These are phyloP conservation scores for Podaxis sp. DNA, from an alignment of 768 basidiomycete genomes.

Conservation along the genomic window DNA sequence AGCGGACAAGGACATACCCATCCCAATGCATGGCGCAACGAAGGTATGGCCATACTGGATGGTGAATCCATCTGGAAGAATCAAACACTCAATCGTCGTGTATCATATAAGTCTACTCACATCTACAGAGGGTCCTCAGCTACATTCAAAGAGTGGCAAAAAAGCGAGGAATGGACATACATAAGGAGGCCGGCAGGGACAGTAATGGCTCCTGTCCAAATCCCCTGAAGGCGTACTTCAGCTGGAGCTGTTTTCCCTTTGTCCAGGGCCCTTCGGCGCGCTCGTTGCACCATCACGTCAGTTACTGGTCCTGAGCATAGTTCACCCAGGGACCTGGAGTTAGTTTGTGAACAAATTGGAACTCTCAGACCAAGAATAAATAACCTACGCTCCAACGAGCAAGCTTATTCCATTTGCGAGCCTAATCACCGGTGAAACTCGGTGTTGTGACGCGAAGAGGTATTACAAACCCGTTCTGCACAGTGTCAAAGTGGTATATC, in stretches of 20 bases:
- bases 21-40: slow-evolving; percentile 38
- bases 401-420: slow-evolving; percentile 38
- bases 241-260: slow-evolving; percentile 26
- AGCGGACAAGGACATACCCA: slow-evolving; percentile 27
- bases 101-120: background rate
- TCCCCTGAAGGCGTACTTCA: slow-evolving; percentile 37
- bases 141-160: slow-evolving; percentile 7
- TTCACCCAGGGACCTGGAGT: slow-evolving; percentile 32
- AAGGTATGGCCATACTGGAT: slow-evolving; percentile 34
- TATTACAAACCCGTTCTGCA: slow-evolving; percentile 31
- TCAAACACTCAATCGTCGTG: background rate
- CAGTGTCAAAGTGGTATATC: slow-evolving; percentile 39
- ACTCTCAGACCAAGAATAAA: background rate
- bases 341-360: background rate
- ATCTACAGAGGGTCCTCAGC: background rate
- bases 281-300: slow-evolving; percentile 35
- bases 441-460: background rate
- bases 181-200: slow-evolving; percentile 35
- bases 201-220: slow-evolving; percentile 37
- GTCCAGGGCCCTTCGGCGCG: slow-evolving; percentile 27
- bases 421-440: slow-evolving; percentile 18
- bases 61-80: slow-evolving; percentile 32
- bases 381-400: slow-evolving; percentile 33
- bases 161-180: slow-evolving; percentile 20
- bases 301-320: slow-evolving; percentile 37